Percentiles rank a stretch among this genome's conserved stretches.
Evolutionary conservation across 2,329 filamentous ascomycete species (phyloP).

Genomic region (Cadophora malorum): DNA sequence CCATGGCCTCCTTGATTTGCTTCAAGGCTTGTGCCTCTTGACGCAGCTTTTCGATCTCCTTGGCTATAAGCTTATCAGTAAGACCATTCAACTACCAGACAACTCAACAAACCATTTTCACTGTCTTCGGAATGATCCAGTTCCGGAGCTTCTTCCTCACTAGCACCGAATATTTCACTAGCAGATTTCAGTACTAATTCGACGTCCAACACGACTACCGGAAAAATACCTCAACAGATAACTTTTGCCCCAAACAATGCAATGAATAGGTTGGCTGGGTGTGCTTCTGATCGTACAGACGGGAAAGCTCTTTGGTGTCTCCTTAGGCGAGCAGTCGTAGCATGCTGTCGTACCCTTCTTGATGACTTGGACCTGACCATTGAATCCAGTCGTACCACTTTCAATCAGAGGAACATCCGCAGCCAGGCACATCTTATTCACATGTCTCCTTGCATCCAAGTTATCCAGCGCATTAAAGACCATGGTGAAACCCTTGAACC

Average conservation of each 20-base stretch:
- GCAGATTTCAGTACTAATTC: conserved; percentile 39
- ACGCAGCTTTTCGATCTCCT: conserved; percentile 87
- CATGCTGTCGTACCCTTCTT: conserved; percentile 91
- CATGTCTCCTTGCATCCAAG: conserved; percentile 88
- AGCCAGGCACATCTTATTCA: conserved; percentile 96
- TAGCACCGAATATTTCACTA: conserved; percentile 86
- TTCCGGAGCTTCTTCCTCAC: conserved; percentile 81
- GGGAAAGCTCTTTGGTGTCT: conserved; percentile 89
- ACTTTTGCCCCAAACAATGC: conserved; percentile 98
- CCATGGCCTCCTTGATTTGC: conserved; percentile 81
- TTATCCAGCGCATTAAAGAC: conserved; percentile 99
- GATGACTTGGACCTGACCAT: conserved; percentile 96
- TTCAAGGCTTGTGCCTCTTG: conserved; percentile 85
- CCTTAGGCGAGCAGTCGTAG: conserved; percentile 93
- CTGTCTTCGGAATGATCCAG: conserved; percentile 81
- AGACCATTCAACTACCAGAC: conserved; percentile 25
- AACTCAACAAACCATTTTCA: conserved; percentile 70
- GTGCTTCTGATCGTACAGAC: conserved; percentile 98
- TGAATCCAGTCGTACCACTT: conserved; percentile 97
- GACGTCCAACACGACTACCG: neutral
- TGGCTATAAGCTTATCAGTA: conserved; percentile 50
- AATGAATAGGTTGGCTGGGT: conserved; percentile 95
- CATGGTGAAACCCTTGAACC: conserved; percentile 82
- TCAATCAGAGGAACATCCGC: conserved; percentile 91
- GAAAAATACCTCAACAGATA: conserved; percentile 76